A percentile compares a stretch with the other conserved stretches of the same genome.
phyloP scores from a whole-genome alignment of 345 rosid genomes.

The Salix viminalis region DNA sequence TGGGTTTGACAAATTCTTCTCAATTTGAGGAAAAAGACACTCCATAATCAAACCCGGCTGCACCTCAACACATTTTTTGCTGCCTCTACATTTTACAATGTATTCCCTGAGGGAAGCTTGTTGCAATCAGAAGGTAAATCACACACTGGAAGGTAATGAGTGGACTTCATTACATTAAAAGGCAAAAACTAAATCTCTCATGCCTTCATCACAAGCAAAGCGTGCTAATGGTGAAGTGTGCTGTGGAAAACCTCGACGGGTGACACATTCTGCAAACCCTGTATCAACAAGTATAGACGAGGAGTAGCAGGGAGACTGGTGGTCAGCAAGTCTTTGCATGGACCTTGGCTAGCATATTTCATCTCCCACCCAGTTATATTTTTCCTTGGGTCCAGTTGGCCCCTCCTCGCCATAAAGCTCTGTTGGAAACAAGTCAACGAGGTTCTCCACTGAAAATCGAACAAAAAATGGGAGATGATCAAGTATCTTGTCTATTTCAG shows the following conservation, averaged over 20 bases:
- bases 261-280: background rate
- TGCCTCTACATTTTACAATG: background rate
- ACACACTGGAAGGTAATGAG: background rate
- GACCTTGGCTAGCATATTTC: conserved; percentile 43
- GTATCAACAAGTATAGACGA: no score
- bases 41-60: background rate
- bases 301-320: background rate
- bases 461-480: conserved; percentile 59
- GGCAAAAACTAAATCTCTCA: background rate
- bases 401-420: conserved; percentile 96
- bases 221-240: background rate
- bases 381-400: conserved; percentile 94
- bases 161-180: background rate
- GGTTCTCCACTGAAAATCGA: conserved; percentile 69
- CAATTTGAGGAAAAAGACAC: no score
- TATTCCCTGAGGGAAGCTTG: background rate
- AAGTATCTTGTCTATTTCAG: conserved; percentile 69
- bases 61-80: background rate
- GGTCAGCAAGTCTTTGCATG: background rate
- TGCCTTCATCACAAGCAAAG: background rate
- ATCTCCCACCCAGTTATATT: conserved; percentile 81
- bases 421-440: conserved; percentile 75
- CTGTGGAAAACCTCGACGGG: no score
- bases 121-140: background rate
- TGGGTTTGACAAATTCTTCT: no score